A percentile compares a stretch with the other conserved stretches of the same genome.
Conservation (phyloP, 2,329 filamentous ascomycete genomes). For the Apiospora pterosperma region DNA sequence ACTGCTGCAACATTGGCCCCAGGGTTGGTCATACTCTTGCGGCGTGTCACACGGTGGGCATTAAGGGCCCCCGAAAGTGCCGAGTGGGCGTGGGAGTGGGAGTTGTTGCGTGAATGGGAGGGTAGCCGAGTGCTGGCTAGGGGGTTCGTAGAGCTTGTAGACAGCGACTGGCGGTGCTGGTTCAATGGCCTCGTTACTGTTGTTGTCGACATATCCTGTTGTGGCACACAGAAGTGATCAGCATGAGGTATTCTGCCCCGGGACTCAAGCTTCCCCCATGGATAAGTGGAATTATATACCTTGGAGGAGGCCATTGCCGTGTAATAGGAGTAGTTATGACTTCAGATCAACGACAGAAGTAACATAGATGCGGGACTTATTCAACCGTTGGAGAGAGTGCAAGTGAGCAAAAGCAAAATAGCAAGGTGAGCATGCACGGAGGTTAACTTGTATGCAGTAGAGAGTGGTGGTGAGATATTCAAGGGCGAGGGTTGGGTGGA, state of each 20-base stretch:
- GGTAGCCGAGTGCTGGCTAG: slow-evolving; percentile 54
- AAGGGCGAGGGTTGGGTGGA: slow-evolving; percentile 8
- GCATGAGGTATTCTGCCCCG: slow-evolving; percentile 21
- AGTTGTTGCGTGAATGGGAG: slow-evolving; percentile 67
- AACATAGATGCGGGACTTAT: background rate
- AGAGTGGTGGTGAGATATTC: slow-evolving; percentile 6
- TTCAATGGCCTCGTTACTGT: slow-evolving; percentile 65
- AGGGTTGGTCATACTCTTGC: slow-evolving; percentile 86
- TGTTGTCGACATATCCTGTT: slow-evolving; percentile 36
- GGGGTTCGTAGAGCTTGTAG: slow-evolving; percentile 55
- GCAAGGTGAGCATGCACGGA: slow-evolving; percentile 2
- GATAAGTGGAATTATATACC: slow-evolving; percentile 35
- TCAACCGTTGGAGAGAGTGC: background rate
- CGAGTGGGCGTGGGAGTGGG: slow-evolving; percentile 81
- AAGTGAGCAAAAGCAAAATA: slow-evolving; percentile 2
- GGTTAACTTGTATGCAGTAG: background rate
- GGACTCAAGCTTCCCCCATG: background rate
- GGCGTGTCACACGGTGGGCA: slow-evolving; percentile 80
- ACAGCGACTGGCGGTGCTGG: slow-evolving; percentile 58
- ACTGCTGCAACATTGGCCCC: slow-evolving; percentile 71
- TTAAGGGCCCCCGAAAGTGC: slow-evolving; percentile 75
- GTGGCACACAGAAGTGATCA: slow-evolving; percentile 31
- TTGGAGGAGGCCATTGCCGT: slow-evolving; percentile 60
- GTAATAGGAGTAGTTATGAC: slow-evolving; percentile 14
- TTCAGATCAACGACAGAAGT: background rate